phyloP scores from a whole-genome alignment of 257 asterid species.

The Scutellaria barbata region DNA sequence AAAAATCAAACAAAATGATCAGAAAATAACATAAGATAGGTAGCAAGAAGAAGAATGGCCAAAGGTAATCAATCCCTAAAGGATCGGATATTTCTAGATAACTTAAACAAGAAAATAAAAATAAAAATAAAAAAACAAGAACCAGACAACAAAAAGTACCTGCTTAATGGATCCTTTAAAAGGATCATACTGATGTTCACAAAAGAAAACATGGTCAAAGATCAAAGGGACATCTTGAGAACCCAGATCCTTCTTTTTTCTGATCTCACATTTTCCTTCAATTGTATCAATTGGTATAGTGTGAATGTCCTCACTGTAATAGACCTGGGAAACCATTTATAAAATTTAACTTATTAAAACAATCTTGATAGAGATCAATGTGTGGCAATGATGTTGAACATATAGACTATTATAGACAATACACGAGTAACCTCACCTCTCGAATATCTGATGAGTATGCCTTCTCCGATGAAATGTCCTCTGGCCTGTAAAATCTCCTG shows the following conservation, averaged over 20 bases:
- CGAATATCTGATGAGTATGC: conserved; percentile 85
- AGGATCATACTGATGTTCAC: conserved; percentile 82
- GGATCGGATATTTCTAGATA: conserved; percentile 8
- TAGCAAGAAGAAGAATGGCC: conserved; percentile 25
- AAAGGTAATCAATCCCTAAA: conserved; percentile 10
- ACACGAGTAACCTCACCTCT: conserved; percentile 58
- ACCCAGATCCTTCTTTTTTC: conserved; percentile 76
- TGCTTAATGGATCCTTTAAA: conserved; percentile 80
- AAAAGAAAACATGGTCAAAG: conserved; percentile 82
- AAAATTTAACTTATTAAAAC: conserved; percentile 24
- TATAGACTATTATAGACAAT: background rate
- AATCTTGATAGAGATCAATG: conserved; percentile 2
- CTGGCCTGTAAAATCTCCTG: conserved; percentile 88
- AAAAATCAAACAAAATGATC: conserved; percentile 33
- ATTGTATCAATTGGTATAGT: conserved; percentile 57
- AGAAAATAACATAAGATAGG: conserved; percentile 27
- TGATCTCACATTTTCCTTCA: conserved; percentile 86
- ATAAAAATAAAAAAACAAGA: too few relatives aligned
- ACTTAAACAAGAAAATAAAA: background rate
- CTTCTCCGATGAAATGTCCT: conserved; percentile 76
- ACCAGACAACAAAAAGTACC: conserved; percentile 43
- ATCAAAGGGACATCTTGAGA: conserved; percentile 65
- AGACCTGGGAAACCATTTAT: conserved; percentile 60
- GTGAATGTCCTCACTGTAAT: conserved; percentile 79
- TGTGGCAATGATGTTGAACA: background rate